These are phyloP conservation scores for Podospora comata DNA, from an alignment of 495 filamentous ascomycete species.

Conservation along the genomic window DNA sequence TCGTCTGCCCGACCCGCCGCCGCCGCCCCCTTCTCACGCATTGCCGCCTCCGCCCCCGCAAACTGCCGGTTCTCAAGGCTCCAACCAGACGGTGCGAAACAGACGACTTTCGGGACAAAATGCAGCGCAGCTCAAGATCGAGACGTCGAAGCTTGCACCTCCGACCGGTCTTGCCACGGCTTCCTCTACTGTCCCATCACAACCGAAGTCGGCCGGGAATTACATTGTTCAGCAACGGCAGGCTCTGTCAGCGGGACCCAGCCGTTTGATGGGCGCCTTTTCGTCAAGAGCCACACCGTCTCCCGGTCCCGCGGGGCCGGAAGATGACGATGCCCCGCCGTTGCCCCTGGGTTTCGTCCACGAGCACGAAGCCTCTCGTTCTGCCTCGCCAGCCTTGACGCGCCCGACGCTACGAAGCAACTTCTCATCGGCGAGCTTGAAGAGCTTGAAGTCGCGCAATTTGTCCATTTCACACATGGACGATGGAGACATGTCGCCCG, in stretches of 20 bases:
- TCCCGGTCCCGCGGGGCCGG: conserved; percentile 24
- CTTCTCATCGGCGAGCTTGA: conserved; percentile 74
- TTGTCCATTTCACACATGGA: conserved; percentile 70
- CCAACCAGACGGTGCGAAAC: conserved; percentile 62
- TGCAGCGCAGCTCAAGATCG: conserved; percentile 81
- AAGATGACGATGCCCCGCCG: conserved; percentile 29
- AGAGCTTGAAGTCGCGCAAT: conserved; percentile 65
- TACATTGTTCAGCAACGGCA: conserved; percentile 48
- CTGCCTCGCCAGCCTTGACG: conserved; percentile 38
- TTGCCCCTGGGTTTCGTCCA: conserved; percentile 29
- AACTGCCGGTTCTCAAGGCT: conserved; percentile 29
- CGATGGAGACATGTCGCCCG: conserved; percentile 67
- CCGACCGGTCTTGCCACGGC: conserved; percentile 37
- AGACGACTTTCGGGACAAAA: conserved; percentile 79
- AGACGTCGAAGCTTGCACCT: conserved; percentile 57
- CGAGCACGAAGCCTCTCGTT: conserved; percentile 35
- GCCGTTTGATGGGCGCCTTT: conserved; percentile 24
- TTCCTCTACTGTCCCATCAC: conserved; percentile 42
- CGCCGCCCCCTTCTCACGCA: conserved; percentile 37
- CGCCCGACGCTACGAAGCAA: conserved; percentile 65
- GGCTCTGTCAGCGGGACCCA: conserved; percentile 42
- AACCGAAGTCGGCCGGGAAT: conserved; percentile 37
- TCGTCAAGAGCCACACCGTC: conserved; percentile 37
- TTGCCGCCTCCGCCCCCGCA: conserved; percentile 34
- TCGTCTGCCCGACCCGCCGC: conserved; percentile 32